These are phyloP conservation scores for Rutstroemia sp. DNA, from an alignment of 2,329 filamentous ascomycete species.

Conservation along the genomic window DNA sequence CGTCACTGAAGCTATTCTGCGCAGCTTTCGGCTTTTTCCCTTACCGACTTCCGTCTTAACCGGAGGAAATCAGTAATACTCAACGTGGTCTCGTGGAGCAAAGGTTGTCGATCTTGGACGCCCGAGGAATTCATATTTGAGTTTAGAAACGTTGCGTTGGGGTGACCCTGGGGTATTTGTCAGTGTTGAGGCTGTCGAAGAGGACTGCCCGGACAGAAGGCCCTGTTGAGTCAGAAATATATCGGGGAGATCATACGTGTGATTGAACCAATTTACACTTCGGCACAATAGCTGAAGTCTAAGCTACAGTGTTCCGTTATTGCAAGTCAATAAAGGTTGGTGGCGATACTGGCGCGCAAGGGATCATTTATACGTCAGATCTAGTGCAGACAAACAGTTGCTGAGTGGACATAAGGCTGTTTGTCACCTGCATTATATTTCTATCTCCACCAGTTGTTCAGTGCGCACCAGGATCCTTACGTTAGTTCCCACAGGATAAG, in stretches of 20 bases:
- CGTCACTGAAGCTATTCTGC: neutral
- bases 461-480: conserved; percentile 6
- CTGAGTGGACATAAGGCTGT: conserved; percentile 23
- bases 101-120: neutral
- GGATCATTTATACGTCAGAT: conserved; percentile 21
- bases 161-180: neutral
- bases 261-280: neutral
- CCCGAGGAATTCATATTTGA: neutral
- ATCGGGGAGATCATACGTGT: neutral
- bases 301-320: conserved; percentile 8
- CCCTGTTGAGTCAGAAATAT: neutral
- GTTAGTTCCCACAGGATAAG: conserved; percentile 10
- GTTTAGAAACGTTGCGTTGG: neutral
- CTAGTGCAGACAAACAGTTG: conserved; percentile 12
- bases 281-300: neutral
- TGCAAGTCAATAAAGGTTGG: conserved; percentile 14
- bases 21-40: neutral
- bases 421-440: conserved; percentile 20
- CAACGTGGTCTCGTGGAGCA: neutral
- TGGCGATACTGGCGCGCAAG: conserved; percentile 11
- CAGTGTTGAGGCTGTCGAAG: neutral
- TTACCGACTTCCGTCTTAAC: neutral
- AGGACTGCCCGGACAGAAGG: neutral
- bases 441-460: conserved; percentile 22
- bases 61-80: neutral